phyloP scores from a whole-genome alignment of 2,329 filamentous ascomycete species.

The Botrytis fragariae region DNA sequence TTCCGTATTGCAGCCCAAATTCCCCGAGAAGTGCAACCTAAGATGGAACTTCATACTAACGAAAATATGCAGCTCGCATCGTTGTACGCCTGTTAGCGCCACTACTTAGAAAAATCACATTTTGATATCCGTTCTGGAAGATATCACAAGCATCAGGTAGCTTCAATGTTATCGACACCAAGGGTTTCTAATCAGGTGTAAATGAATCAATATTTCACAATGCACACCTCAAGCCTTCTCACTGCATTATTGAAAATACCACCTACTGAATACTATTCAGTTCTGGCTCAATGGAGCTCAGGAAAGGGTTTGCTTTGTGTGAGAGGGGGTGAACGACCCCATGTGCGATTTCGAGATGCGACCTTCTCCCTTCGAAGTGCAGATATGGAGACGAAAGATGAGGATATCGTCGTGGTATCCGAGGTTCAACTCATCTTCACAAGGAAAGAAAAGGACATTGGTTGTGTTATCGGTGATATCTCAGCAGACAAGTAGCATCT shows the following conservation, averaged over 20 bases:
- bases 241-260: slow-evolving; percentile 4
- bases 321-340: background rate
- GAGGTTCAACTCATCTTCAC: background rate
- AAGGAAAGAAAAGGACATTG: background rate
- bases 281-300: background rate
- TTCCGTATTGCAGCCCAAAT: background rate
- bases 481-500: background rate
- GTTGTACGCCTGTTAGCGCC: background rate
- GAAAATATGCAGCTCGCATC: slow-evolving; percentile 6
- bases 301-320: background rate
- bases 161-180: background rate
- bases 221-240: background rate
- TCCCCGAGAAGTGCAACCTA: background rate
- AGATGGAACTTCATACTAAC: background rate
- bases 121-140: background rate
- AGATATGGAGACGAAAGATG: background rate
- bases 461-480: background rate
- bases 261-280: background rate
- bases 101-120: background rate
- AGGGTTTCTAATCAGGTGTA: background rate
- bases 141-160: background rate
- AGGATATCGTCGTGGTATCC: background rate
- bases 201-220: background rate
- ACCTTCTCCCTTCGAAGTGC: background rate
- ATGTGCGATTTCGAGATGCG: background rate